Evolutionary conservation across 345 rosid genomes (phyloP), one percentile per base, ranked within the genome.

Genomic region (Salix suchowensis): DNA sequence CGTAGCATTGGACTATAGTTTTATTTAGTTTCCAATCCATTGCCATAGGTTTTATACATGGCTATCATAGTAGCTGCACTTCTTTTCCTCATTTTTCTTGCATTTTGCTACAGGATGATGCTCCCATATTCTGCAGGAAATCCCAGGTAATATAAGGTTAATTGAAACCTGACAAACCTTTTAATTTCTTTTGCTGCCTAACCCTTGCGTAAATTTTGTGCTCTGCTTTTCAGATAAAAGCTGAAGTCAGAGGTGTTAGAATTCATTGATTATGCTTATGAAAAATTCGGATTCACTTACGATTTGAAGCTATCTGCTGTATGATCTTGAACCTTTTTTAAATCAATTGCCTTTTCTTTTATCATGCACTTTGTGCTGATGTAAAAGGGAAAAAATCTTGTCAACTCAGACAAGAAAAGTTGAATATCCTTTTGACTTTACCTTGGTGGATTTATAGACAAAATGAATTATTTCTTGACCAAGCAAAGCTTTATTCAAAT

Each of bases 241-340:
- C 86, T 7, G 97, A 96, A 91, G 98, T 92, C 74, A 86, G 76
- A 82, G 91, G 83, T 71, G 98, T 85, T 96, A 75, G 96, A 90
- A 42, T 96, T 96, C 86, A 89, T 96, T 77, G 85, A 93, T 74
- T 88, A 92, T 81, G 83, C 73, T 8, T 96, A 96, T 77, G 69
- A 72, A 40, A 58, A 90, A 76, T 93, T 93, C 81, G 94, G 98
- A 67, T 95, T 96, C 85, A 91, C 97, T 68, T 94, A 92, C 85
- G 97, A 96, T 40, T 85, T 96, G 82, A 92, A 96, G 86, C 86
- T 94, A 73, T 94, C 97, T 70, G 94, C 97, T 85, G 98, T 94
- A 92, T 40, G 42, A 44, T 46, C 23, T 62, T 48, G 30, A 32
- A 34, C 8, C 65, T 67, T 13, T 7, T 4, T 2, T 18, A 64